phyloP scores from a whole-genome alignment of 176 grass and related monocot species.

The Cocos nucifera region DNA sequence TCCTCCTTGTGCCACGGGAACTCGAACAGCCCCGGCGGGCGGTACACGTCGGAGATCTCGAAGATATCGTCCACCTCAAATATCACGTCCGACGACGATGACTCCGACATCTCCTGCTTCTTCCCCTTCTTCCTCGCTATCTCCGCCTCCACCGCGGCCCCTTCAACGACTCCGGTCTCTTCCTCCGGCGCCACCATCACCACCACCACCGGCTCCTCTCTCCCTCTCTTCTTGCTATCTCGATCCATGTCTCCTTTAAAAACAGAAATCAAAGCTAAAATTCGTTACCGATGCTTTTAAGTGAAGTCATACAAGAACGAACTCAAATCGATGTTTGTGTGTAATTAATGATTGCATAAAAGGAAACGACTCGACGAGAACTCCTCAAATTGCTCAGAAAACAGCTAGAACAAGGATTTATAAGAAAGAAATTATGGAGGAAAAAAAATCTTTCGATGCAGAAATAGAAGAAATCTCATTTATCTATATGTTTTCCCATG shows the following conservation, averaged over 20 bases:
- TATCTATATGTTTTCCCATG: no score
- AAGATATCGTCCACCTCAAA: background rate
- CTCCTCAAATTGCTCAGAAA: no score
- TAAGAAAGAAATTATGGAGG: no score
- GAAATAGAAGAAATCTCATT: no score
- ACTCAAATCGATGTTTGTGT: no score
- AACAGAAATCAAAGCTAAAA: no score
- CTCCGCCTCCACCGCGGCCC: constrained; percentile 2
- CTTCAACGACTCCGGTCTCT: background rate
- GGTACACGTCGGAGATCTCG: background rate
- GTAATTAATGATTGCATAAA: no score
- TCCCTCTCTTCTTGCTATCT: constrained; percentile 20
- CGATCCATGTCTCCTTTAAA: constrained; percentile 1
- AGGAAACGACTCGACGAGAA: no score
- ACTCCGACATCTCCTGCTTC: constrained; percentile 1
- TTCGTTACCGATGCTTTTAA: no score
- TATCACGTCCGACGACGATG: background rate
- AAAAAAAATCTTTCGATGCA: no score
- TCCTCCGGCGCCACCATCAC: background rate
- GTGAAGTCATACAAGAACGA: no score
- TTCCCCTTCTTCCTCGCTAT: background rate
- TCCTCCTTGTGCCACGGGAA: constrained; percentile 43
- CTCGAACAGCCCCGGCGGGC: constrained; percentile 59
- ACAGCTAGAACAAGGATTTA: no score
- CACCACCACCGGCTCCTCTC: constrained; percentile 19